Base-by-base conservation (phyloP, 331 rosid species). In the Malus hybrid region DNA sequence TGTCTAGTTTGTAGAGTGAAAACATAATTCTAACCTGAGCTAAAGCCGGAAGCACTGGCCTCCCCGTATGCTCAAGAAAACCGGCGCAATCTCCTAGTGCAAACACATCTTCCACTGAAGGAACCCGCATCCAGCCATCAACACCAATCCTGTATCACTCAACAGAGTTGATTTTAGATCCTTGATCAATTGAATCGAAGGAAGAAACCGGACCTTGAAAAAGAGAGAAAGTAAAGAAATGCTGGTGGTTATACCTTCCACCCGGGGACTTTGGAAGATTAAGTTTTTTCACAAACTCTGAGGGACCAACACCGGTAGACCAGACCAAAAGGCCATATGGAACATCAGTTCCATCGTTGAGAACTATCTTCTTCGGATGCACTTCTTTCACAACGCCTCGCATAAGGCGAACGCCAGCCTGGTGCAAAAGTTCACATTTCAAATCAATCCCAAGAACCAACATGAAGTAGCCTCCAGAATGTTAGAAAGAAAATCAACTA, bases 41-140 rank as follows among this genome's bases (percentile, higher is more conserved):
- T 67, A 94, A 80, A 76, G 98, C 98, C 29, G 97, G 98, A 80
- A 94, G 98, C 42, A 91, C 98, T 27, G 93, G 92, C 80, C 65
- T 87, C 74, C 96, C 93, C 5, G 96, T 88, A 24, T 88, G 79
- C 80, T 94, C 97, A 74, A 94, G 96, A 84, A 94, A 94, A 85
- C 98, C 98, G 34, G 99, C 99, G 70, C 97, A 94, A 80, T 94
- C 99, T 20, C 99, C 99, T 19, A 92, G 89, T 18, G 97, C 96
- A 85, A 88, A 94, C 65, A 92, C 99, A 80, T 92, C 99, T 81
- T 92, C 97, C 59, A 85, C 96, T 1, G 93, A 83, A 12, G 97
- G 97, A 77, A 90, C 97, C 27, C 96, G 87, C 88, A 94, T 15
- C 97, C 97, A 94, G 48, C 84, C 85, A 80, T 94, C 99, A 59